Evolutionary conservation across 805 yeast genomes (phyloP).

Genomic region (Cyberlindnera amylophila): DNA sequence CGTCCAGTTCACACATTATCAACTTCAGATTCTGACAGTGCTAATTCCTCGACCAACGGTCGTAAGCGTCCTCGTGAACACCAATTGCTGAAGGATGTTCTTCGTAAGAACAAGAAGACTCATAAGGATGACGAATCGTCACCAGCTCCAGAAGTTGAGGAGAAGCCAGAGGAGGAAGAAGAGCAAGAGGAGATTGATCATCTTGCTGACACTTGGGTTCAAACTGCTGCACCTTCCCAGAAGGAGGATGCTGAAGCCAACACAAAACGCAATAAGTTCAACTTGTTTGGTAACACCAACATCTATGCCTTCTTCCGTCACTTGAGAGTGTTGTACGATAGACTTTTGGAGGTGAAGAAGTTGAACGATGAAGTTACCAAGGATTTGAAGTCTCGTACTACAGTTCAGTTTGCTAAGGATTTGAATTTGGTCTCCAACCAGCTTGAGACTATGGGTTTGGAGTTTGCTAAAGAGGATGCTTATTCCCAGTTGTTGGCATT

Average conservation of each 20-base stretch:
- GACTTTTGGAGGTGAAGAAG: slow-evolving; percentile 73
- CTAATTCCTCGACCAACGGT: slow-evolving; percentile 10
- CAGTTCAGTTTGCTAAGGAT: slow-evolving; percentile 80
- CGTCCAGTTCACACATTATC: slow-evolving; percentile 3
- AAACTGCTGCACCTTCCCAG: slow-evolving; percentile 17
- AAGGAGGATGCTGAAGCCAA: slow-evolving; percentile 24
- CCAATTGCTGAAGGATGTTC: slow-evolving; percentile 58
- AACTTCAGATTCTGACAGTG: slow-evolving; percentile 15
- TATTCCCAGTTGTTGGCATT: slow-evolving; percentile 76
- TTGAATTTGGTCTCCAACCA: slow-evolving; percentile 77
- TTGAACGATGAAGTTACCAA: slow-evolving; percentile 66
- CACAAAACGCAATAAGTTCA: slow-evolving; percentile 60
- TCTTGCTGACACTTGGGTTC: slow-evolving; percentile 29
- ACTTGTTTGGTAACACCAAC: slow-evolving; percentile 83
- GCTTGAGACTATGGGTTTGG: slow-evolving; percentile 75
- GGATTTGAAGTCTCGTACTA: slow-evolving; percentile 62
- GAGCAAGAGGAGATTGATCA: slow-evolving; percentile 21
- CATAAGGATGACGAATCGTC: slow-evolving; percentile 28
- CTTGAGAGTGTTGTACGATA: slow-evolving; percentile 72
- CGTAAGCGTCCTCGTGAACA: slow-evolving; percentile 41
- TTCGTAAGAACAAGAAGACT: slow-evolving; percentile 45
- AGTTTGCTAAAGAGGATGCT: slow-evolving; percentile 63
- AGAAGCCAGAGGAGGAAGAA: slow-evolving; percentile 27
- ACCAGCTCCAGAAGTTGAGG: slow-evolving; percentile 21
- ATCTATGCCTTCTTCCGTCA: slow-evolving; percentile 88